Base-by-base conservation (phyloP, 139 green algal genomes). In the Nannochloris sp. region DNA sequence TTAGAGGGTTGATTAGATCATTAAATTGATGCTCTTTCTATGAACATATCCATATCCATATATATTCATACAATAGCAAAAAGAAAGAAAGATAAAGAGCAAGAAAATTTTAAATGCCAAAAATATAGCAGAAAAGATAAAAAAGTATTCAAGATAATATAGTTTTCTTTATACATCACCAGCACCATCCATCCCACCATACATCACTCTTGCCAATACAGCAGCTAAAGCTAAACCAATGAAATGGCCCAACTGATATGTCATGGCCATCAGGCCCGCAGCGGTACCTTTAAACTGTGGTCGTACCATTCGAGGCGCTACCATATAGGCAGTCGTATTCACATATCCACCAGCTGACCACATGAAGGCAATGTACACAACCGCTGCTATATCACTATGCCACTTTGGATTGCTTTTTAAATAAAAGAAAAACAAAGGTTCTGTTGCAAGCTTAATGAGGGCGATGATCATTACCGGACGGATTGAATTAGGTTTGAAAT, bases 311-410 rank as follows among this genome's bases (percentile, higher is more conserved):
- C 57, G 64, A 3, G 84, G 85, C 1, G 81, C 86, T 25, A 90
- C 36, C 73, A 90, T 39, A 68, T 90, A 89, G 7, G 74, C 61
- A 38, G 72, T 77, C 1, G 86, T 91, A 70, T 92, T 92, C 25
- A 91, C 42, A 29, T 69, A 79, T 12, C 86, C 86, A 4, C 64
- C 75, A 25, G 83, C 30, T 34, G 77, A 37, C 84, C 84, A 92
- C 57, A 89, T 33, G 12, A 70, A 19, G 10, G 37, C 59, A 1
- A 85, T 31, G 34, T 78, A 78, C 2, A 38, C 30, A 51, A 73
- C 51, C 73, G 47, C 77, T 13, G 78, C 39, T 4, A 53, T 42
- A 67, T 92, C 85, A 44, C 74, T 65, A 53, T 78, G 74, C 65
- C 73, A 68, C 19, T 32, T 9, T 0, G 63, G 42, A 2, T 58